These are phyloP conservation scores for Clitocybe nebularis DNA, from an alignment of 1,284 basidiomycete species.

Conservation along the genomic window DNA sequence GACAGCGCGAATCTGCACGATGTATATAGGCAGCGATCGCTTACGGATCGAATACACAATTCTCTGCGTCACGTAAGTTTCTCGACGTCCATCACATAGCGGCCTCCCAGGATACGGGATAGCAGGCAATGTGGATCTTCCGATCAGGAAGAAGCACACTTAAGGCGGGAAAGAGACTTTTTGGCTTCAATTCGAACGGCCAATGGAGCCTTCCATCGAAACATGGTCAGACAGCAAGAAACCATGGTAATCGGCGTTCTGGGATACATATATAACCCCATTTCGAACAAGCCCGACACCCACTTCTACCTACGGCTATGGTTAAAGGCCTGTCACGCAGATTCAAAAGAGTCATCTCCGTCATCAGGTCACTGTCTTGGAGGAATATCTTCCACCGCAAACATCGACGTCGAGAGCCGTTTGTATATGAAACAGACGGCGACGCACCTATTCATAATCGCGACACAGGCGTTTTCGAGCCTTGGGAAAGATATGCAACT, in stretches of 20 bases:
- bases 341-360: not conserved
- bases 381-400: not conserved
- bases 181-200: not conserved
- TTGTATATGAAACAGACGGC: not conserved
- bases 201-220: not conserved
- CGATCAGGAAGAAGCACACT: too few species aligned
- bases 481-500: conserved; percentile 13
- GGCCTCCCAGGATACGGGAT: too few species aligned
- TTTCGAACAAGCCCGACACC: too few species aligned
- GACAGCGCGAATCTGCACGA: too few species aligned
- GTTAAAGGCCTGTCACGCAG: not conserved
- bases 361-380: not conserved
- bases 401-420: not conserved
- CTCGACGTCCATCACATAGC: too few species aligned
- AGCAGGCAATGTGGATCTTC: too few species aligned
- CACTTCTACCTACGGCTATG: too few species aligned
- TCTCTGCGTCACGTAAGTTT: too few species aligned
- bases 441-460: not conserved
- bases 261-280: too few species aligned
- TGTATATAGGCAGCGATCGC: too few species aligned
- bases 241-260: not conserved
- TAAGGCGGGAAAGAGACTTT: too few species aligned
- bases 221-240: not conserved
- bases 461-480: not conserved
- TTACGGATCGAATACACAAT: too few species aligned